Percentiles rank a stretch among this genome's conserved stretches.
Conservation (phyloP, 2,329 filamentous ascomycete species). For the Pestalotiopsis sp. region DNA sequence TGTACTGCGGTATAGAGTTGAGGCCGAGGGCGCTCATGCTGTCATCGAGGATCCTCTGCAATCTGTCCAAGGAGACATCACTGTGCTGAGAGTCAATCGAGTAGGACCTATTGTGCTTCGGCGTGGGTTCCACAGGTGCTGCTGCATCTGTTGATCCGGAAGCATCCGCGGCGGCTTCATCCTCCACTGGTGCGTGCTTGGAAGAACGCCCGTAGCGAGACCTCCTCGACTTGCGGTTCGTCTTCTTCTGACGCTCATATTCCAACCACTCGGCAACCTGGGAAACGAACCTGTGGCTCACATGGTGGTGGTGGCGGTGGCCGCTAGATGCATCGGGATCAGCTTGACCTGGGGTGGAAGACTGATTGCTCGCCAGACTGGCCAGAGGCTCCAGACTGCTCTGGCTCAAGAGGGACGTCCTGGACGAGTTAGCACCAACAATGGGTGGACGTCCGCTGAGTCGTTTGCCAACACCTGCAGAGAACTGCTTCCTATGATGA, state of each 20-base stretch:
- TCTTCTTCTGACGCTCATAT: slow-evolving; percentile 72
- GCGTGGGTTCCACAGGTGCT: slow-evolving; percentile 2
- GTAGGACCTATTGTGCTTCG: slow-evolving; percentile 40
- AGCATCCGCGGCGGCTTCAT: slow-evolving; percentile 25
- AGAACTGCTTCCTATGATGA: slow-evolving; percentile 45
- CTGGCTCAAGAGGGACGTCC: slow-evolving; percentile 46
- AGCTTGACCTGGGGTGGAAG: slow-evolving; percentile 27
- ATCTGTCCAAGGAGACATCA: slow-evolving; percentile 74
- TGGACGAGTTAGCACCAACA: slow-evolving; percentile 42
- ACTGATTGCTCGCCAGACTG: slow-evolving; percentile 25
- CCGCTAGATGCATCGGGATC: slow-evolving; percentile 33
- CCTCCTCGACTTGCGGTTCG: slow-evolving; percentile 54
- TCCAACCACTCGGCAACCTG: slow-evolving; percentile 86
- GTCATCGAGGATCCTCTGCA: slow-evolving; percentile 79
- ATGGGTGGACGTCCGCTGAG: slow-evolving; percentile 45
- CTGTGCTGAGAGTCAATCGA: slow-evolving; percentile 70
- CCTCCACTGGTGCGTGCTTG: slow-evolving; percentile 38
- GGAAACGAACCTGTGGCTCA: slow-evolving; percentile 62
- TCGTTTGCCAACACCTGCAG: slow-evolving; percentile 45
- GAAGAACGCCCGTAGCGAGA: slow-evolving; percentile 39
- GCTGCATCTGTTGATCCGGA: slow-evolving; percentile 18
- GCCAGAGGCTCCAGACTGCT: slow-evolving; percentile 35
- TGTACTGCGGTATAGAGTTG: slow-evolving; percentile 45
- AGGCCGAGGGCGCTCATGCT: slow-evolving; percentile 60
- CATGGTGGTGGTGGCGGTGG: slow-evolving; percentile 34